Evolutionary conservation across 2,329 filamentous ascomycete genomes (phyloP).

Genomic region (Fusarium torreyae): DNA sequence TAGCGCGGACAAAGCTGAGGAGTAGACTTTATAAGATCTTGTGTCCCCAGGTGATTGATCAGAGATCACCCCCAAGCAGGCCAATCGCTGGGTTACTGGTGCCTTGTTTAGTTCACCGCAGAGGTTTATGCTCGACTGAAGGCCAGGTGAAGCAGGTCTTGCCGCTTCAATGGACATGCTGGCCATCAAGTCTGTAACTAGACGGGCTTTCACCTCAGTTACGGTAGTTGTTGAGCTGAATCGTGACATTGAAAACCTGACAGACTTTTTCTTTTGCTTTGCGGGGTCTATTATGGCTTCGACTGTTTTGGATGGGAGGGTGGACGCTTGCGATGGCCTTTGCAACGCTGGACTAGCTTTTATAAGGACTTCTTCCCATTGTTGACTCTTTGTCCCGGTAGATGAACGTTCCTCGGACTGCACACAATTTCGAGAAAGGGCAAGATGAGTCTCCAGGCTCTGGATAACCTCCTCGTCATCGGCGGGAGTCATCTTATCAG

Average conservation of each 20-base stretch:
- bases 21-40: background rate
- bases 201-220: background rate
- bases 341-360: background rate
- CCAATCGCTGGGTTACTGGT: background rate
- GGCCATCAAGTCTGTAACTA: too few relatives aligned
- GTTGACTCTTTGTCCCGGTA: too few relatives aligned
- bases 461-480: conserved; percentile 5
- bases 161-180: too few relatives aligned
- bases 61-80: background rate
- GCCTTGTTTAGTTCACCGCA: background rate
- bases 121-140: background rate
- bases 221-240: background rate
- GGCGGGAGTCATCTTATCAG: background rate
- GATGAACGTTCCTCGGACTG: background rate
- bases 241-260: background rate
- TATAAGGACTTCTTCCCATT: background rate
- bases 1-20: background rate
- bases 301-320: background rate
- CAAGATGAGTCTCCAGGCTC: background rate
- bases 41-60: background rate
- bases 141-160: background rate
- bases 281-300: background rate
- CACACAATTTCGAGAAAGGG: background rate
- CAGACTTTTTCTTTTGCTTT: background rate
- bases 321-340: background rate